These are phyloP conservation scores for Aureobasidium melanogenum DNA, from an alignment of 2,329 filamentous ascomycete genomes.

Conservation along the genomic window DNA sequence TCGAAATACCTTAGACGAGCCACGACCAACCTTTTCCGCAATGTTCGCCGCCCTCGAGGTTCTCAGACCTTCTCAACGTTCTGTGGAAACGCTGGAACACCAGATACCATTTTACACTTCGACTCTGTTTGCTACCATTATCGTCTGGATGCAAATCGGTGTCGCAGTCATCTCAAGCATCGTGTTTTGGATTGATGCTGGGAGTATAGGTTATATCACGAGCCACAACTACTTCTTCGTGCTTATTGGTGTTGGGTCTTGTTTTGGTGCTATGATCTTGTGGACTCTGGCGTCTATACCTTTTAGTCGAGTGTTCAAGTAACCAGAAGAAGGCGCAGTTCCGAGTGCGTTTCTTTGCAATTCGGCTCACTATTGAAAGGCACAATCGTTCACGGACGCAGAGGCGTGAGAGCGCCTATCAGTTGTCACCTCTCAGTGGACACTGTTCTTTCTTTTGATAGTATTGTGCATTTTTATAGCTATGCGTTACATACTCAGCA, in stretches of 20 bases:
- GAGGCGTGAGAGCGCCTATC: too few species aligned
- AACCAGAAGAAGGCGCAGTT: not conserved
- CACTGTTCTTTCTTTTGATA: too few species aligned
- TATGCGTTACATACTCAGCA: too few species aligned
- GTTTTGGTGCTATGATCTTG: not conserved
- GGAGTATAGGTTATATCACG: not conserved
- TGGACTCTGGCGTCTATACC: not conserved
- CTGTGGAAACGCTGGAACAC: not conserved
- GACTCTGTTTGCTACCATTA: not conserved
- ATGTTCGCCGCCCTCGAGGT: not conserved
- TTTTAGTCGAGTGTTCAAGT: not conserved
- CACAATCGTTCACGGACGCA: too few species aligned
- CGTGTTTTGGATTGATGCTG: not conserved
- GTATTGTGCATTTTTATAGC: too few species aligned
- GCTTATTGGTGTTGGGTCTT: not conserved
- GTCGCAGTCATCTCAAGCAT: not conserved
- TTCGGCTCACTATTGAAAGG: not conserved
- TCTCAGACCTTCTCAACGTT: not conserved
- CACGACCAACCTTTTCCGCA: not conserved
- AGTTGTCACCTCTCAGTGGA: too few species aligned
- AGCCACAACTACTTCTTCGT: constrained; percentile 2
- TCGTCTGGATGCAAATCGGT: not conserved
- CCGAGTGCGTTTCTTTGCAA: not conserved
- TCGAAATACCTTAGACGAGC: not conserved
- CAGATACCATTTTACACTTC: not conserved